These are phyloP conservation scores for Zanthoxylum bungeanum DNA, from an alignment of 345 rosid species.

Conservation along the genomic window DNA sequence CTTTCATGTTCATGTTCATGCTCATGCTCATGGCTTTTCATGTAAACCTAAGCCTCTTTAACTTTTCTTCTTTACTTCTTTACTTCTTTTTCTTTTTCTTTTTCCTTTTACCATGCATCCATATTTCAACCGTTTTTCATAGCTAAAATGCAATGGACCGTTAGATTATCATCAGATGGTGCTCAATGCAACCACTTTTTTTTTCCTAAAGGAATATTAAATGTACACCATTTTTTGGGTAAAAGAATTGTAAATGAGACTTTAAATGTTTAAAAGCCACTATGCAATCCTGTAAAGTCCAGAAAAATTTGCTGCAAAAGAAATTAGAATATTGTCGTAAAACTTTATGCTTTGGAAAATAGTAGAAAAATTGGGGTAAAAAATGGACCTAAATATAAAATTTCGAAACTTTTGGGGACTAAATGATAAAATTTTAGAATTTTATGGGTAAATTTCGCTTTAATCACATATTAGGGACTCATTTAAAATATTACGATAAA, in stretches of 20 bases:
- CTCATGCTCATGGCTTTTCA: too few species aligned
- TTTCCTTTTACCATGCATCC: background rate
- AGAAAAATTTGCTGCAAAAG: slow-evolving; percentile 1
- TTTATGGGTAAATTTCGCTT: too few species aligned
- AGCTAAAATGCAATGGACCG: background rate
- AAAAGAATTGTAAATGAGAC: slow-evolving; percentile 7
- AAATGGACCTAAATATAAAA: too few species aligned
- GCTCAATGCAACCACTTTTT: background rate
- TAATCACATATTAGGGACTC: too few species aligned
- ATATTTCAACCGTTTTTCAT: slow-evolving; percentile 10
- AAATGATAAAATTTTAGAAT: too few species aligned
- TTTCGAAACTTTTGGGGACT: too few species aligned
- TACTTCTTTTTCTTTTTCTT: background rate
- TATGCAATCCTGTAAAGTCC: background rate
- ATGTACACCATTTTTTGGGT: background rate
- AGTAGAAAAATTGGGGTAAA: too few species aligned
- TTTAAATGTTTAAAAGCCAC: slow-evolving; percentile 13
- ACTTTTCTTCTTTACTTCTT: too few species aligned
- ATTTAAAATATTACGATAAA: too few species aligned
- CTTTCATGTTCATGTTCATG: background rate
- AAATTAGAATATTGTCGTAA: background rate
- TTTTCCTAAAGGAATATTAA: slow-evolving; percentile 1
- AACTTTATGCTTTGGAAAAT: too few species aligned
- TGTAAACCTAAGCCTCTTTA: background rate
- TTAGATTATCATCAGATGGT: background rate